A percentile compares a stretch with the other conserved stretches of the same genome.
Evolutionary conservation across 305 asterid genomes (phyloP).

Genomic region (Stenogyne calaminthoides): DNA sequence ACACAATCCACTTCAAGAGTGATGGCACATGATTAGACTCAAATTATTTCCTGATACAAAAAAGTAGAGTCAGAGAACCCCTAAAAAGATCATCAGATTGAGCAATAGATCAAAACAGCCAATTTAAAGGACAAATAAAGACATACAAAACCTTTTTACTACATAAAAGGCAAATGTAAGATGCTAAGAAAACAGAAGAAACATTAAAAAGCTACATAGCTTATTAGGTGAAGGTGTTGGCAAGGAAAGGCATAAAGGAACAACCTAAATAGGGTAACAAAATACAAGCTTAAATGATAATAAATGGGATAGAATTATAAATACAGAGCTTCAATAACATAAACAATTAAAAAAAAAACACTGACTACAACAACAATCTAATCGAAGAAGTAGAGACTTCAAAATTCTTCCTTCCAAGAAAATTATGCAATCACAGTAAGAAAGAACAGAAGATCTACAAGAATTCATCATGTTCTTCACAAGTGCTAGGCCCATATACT

Average conservation of each 20-base stretch:
- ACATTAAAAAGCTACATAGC: background rate
- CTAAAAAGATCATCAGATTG: background rate
- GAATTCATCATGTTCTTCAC: conserved; percentile 1
- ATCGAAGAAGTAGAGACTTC: conserved; percentile 11
- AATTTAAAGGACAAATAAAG: background rate
- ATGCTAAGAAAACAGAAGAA: background rate
- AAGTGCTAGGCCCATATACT: conserved; percentile 9
- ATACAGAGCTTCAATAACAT: conserved; percentile 7
- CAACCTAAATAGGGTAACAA: background rate
- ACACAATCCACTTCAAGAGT: conserved; percentile 24
- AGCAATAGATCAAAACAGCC: background rate
- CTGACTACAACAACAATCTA: conserved; percentile 1
- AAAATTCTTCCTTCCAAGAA: background rate
- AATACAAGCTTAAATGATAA: background rate
- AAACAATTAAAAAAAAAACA: background rate
- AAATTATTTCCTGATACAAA: conserved; percentile 34
- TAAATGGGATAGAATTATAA: background rate
- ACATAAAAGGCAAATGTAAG: background rate
- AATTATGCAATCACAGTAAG: conserved; percentile 6
- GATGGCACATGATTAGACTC: conserved; percentile 23
- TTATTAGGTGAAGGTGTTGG: background rate
- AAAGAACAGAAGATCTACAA: background rate
- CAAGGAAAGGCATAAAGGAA: conserved; percentile 10
- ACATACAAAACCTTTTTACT: background rate
- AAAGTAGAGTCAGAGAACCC: conserved; percentile 23